phyloP scores from a whole-genome alignment of 257 asterid genomes.

The Nicotiana paniculata region DNA sequence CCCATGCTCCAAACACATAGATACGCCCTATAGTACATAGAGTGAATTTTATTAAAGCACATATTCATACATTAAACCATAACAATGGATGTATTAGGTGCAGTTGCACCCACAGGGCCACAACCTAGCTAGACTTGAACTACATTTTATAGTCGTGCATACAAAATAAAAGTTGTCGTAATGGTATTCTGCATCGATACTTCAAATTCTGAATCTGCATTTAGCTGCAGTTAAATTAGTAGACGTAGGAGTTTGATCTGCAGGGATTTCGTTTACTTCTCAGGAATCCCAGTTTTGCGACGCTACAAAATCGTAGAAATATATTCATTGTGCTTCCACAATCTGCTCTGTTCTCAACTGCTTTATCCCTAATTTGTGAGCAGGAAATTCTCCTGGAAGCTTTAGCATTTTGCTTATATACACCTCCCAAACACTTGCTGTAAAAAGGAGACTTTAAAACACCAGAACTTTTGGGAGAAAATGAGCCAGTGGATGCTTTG shows the following conservation, averaged over 20 bases:
- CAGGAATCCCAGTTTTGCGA: background rate
- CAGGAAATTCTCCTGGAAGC: slow-evolving; percentile 31
- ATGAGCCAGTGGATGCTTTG: slow-evolving; percentile 27
- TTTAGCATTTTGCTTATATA: slow-evolving; percentile 31
- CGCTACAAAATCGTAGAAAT: slow-evolving; percentile 8
- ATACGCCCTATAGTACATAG: too few species aligned
- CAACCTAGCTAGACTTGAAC: background rate
- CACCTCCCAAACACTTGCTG: slow-evolving; percentile 25
- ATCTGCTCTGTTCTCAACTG: background rate
- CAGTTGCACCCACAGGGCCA: background rate
- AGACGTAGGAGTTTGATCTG: background rate
- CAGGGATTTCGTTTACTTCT: background rate
- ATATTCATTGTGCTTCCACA: background rate
- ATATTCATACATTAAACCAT: too few species aligned
- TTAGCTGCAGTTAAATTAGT: background rate
- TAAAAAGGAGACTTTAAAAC: slow-evolving; percentile 20
- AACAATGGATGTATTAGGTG: too few species aligned
- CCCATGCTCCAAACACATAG: too few species aligned
- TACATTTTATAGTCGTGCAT: too few species aligned
- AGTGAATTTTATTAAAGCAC: too few species aligned
- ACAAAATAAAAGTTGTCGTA: background rate
- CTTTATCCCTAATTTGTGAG: slow-evolving; percentile 9
- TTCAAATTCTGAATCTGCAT: background rate
- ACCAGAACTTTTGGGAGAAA: slow-evolving; percentile 21
- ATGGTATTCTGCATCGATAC: background rate